These are phyloP conservation scores for Amoebophrya sp. DNA, from an alignment of 169 alveolate genomes.

Conservation along the genomic window DNA sequence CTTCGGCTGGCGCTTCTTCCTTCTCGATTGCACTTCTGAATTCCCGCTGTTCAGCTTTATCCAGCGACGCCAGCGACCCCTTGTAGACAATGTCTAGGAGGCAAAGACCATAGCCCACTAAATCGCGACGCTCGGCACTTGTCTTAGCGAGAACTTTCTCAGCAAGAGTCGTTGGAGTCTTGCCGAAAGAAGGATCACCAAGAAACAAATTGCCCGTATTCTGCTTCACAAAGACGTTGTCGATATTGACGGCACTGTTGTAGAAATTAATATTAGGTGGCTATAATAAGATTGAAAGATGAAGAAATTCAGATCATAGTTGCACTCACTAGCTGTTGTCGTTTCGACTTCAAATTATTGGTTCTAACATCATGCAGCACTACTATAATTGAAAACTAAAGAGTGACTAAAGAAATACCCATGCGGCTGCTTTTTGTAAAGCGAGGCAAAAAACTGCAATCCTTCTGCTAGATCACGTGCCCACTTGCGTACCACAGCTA, in stretches of 20 bases:
- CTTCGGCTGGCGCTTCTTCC: background rate
- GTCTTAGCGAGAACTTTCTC: background rate
- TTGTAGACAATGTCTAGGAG: background rate
- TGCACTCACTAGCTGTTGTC: too few species aligned
- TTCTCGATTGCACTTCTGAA: too few species aligned
- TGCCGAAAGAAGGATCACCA: background rate
- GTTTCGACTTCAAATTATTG: too few species aligned
- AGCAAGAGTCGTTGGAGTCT: background rate
- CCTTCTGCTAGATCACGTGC: background rate
- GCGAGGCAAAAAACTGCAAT: background rate
- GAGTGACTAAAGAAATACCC: too few species aligned
- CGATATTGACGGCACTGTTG: background rate
- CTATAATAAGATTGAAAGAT: too few species aligned
- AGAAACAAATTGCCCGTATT: background rate
- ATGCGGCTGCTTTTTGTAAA: too few species aligned
- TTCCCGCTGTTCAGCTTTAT: too few species aligned
- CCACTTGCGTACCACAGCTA: background rate
- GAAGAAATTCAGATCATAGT: too few species aligned
- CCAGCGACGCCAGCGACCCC: background rate
- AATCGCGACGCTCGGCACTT: background rate
- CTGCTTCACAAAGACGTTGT: background rate
- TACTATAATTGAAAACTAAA: too few species aligned
- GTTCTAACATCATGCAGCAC: too few species aligned
- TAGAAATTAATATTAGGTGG: too few species aligned
- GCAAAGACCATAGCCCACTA: background rate